Evolutionary conservation across 1,139 yeast species (phyloP), one percentile per base, ranked within the genome.

Genomic region (Spencermartinsiella ligniputridi): DNA sequence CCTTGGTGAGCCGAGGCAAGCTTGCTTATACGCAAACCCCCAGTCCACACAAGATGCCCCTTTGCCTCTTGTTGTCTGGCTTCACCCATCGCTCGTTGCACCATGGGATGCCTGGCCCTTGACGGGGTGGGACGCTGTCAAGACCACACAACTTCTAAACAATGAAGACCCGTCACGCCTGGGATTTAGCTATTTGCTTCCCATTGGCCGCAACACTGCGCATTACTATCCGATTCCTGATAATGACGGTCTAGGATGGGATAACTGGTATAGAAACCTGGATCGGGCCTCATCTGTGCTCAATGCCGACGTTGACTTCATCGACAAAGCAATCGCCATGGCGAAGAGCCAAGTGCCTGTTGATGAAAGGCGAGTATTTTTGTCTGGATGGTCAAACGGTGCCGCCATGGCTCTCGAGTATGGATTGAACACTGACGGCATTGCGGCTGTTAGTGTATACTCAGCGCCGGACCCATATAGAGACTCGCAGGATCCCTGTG

Each of bases 191-290:
- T 39, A 39, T 20, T 16, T 22, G 3, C 29, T 39, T 15, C 42
- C 42, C 30, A 17, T 39, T 16, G 42, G 42, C 37, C 42, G 42
- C 3, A 39, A 39, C 15, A 39, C 38, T 5, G 25, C 8, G 15
- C 42, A 39, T 24, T 6, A 17, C 12, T 39, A 32, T 33, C 42
- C 42, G n/a, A 11, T 41, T 19, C 41, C 40, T 18, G 41, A 40
- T 18, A 22, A 27, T 11, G 40, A 11, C 2, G 44, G 35, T 6
- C 19, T 40, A 12, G 41, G 40, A 13, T 40, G 44, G 41, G 41
- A 40, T 27, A 40, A 40, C 22, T 40, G 41, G 41, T 40, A 40
- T 24, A 37, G 42, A 33, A 39, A 39, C 25, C 20, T 39, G 37
- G 25, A 39, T 20, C 29, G 42, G 16, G 21, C 30, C 22, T 39